Percentiles rank a stretch among this genome's conserved stretches.
Evolutionary conservation across 495 filamentous ascomycete genomes (phyloP).

Genomic region (Penicillium mononematosum): DNA sequence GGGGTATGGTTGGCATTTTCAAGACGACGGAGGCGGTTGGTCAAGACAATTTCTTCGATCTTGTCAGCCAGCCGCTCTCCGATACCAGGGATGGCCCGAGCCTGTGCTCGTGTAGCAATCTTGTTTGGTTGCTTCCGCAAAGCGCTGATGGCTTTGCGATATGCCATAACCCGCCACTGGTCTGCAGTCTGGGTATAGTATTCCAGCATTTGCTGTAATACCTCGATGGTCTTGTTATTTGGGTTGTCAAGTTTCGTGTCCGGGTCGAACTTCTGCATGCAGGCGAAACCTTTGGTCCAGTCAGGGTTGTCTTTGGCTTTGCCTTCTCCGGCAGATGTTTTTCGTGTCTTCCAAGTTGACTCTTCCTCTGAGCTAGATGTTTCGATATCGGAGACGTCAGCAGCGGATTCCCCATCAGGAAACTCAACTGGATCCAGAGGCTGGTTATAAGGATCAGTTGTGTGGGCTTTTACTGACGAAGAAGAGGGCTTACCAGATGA

Average conservation of each 20-base stretch:
- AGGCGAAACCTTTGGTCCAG: constrained; percentile 59
- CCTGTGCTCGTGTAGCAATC: constrained; percentile 68
- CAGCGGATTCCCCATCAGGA: constrained; percentile 23
- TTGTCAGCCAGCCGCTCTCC: constrained; percentile 77
- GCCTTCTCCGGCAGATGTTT: constrained; percentile 11
- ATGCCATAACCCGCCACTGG: constrained; percentile 75
- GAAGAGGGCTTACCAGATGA: constrained; percentile 45
- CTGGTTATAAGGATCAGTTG: constrained; percentile 22
- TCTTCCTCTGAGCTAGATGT: constrained; percentile 19
- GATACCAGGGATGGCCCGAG: constrained; percentile 65
- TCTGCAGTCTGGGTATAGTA: constrained; percentile 76
- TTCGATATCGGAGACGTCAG: constrained; percentile 25
- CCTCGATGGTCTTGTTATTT: constrained; percentile 71
- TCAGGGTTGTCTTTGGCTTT: constrained; percentile 16
- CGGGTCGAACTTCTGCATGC: constrained; percentile 62
- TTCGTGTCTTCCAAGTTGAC: constrained; percentile 33
- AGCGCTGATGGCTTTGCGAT: constrained; percentile 75
- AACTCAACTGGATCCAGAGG: constrained; percentile 42
- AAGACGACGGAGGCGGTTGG: constrained; percentile 70
- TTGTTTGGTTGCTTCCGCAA: constrained; percentile 65
- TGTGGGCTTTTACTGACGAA: not conserved
- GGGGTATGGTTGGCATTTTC: constrained; percentile 67
- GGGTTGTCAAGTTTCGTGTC: constrained; percentile 47
- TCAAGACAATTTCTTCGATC: constrained; percentile 86
- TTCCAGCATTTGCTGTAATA: constrained; percentile 79